Evolutionary conservation across 768 basidiomycete genomes (phyloP), one percentile per base, ranked within the genome.

Genomic region (Myochromella boudieri): DNA sequence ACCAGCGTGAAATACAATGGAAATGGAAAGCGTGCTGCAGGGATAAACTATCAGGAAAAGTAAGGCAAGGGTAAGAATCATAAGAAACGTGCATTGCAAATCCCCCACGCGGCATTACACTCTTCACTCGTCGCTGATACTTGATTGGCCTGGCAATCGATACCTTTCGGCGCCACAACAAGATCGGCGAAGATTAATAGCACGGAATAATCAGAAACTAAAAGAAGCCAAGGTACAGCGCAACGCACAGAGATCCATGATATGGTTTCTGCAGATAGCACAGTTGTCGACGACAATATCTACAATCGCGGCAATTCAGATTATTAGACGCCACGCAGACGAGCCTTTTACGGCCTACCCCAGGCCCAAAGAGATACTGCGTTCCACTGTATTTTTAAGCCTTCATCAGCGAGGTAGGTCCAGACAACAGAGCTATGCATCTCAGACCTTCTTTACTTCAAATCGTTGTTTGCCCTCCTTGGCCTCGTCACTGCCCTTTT

Each of bases 211-310:
- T 17, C 1, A 34, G 1, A n/a, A 27, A 25, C 5, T 21, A 44
- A 32, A 18, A 38, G 22, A 18, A 38, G 14, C 27, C 21, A 24
- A 38, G 21, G 34, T 8, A 32, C 17, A 15, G 41, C 29, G 15
- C 22, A 31, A 71, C 89, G 60, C 59, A 98, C 97, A 99, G 36
- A 98, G 86, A 68, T 99, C 97, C 97, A 99, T 99, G 73, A 99
- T 98, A 64, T 99, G 95, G 66, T 97, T 97, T 68, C 94, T 84
- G 78, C 97, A 99, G 73, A 99, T 99, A 41, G 97, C 97, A 60
- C 97, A 98, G 71, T 97, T 99, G 70, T 98, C 95, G 48, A 97
- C 95, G 50, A 97, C 94, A 61, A 98, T 97, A 65, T 98, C 95
- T 95, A 52, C 36, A 26, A 42, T 31, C 37, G 15, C 34, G 26